These are phyloP conservation scores for Mucor mucedo DNA, from an alignment of 371 early-diverging fungal genomes.

Conservation along the genomic window DNA sequence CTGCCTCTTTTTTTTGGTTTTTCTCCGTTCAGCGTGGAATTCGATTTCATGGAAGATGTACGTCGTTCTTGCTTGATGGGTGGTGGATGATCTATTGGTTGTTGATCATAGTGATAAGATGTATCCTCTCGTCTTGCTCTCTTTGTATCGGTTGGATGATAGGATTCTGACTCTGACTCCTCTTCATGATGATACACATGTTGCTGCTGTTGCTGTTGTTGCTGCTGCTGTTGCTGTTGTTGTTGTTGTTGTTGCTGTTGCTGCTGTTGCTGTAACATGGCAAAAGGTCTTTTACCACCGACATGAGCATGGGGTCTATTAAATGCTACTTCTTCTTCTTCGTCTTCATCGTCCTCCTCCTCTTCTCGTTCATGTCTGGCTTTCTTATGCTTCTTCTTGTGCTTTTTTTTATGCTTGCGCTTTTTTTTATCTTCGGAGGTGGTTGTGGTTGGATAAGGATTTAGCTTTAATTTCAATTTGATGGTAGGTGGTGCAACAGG, in stretches of 20 bases:
- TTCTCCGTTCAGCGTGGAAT: constrained; percentile 16
- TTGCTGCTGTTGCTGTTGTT: background rate
- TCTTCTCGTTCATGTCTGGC: constrained; percentile 30
- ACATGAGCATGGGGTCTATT: constrained; percentile 9
- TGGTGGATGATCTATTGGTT: background rate
- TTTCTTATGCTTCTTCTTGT: constrained; percentile 46
- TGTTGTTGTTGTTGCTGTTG: background rate
- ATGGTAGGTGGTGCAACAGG: constrained; percentile 30
- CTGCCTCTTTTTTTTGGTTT: constrained; percentile 54
- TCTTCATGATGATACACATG: background rate
- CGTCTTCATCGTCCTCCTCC: constrained; percentile 15
- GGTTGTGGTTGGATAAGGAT: constrained; percentile 29
- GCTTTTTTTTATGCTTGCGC: constrained; percentile 47
- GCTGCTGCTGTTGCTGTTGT: background rate
- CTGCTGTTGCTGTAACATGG: constrained; percentile 21
- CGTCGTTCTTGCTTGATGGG: constrained; percentile 21
- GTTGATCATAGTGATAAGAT: constrained; percentile 6
- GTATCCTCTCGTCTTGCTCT: constrained; percentile 1
- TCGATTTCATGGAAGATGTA: constrained; percentile 19
- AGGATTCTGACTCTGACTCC: constrained; percentile 16
- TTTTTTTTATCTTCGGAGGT: constrained; percentile 32
- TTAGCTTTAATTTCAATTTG: constrained; percentile 47
- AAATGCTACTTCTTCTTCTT: background rate
- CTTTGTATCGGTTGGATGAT: constrained; percentile 29
- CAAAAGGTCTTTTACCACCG: constrained; percentile 35